These are phyloP conservation scores for Skeletonema grethae DNA, from an alignment of 108 stramenopile species.

Conservation along the genomic window DNA sequence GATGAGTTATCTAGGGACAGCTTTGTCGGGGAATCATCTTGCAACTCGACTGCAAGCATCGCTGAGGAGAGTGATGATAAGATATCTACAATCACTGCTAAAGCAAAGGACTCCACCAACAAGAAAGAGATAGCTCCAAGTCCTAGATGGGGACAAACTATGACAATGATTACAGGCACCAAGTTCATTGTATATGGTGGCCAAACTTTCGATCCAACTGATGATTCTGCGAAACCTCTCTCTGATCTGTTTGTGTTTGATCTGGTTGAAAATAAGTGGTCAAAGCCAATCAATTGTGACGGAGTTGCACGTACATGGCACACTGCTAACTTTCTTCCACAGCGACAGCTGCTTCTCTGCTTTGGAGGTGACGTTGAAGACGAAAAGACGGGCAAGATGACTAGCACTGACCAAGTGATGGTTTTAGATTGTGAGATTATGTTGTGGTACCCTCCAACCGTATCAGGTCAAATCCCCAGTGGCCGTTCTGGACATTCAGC, in stretches of 20 bases:
- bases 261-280: constrained; percentile 54
- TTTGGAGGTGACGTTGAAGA: constrained; percentile 80
- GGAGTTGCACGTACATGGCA: constrained; percentile 82
- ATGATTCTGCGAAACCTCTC: constrained; percentile 44
- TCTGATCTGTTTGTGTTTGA: constrained; percentile 70
- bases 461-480: constrained; percentile 68
- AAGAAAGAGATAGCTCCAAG: constrained; percentile 37
- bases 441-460: constrained; percentile 59
- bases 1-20: background rate
- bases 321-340: constrained; percentile 75
- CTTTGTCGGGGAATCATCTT: background rate
- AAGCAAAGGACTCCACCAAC: background rate
- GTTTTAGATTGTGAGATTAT: constrained; percentile 84
- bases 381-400: constrained; percentile 50
- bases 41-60: too few species aligned
- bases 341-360: constrained; percentile 68
- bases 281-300: constrained; percentile 67
- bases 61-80: background rate
- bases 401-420: constrained; percentile 60
- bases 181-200: constrained; percentile 82
- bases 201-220: constrained; percentile 55
- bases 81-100: background rate
- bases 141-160: constrained; percentile 83
- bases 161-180: constrained; percentile 70
- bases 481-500: constrained; percentile 79